Conservation (phyloP, 2,329 filamentous ascomycete species). For the Talaromyces funiculosus region DNA sequence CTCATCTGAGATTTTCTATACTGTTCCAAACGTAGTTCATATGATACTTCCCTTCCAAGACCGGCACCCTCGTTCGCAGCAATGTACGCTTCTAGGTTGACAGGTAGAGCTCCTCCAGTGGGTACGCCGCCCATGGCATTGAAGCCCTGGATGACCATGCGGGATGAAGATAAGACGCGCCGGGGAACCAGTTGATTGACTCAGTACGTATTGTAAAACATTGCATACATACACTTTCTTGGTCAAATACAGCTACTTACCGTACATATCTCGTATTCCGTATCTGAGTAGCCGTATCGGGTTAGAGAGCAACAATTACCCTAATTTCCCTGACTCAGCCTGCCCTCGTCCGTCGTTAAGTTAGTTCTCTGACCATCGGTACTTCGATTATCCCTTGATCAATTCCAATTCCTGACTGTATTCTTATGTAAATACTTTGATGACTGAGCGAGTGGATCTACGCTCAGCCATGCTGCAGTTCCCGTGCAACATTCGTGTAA, state of each 20-base stretch:
- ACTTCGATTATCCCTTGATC: not conserved
- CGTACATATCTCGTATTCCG: not conserved
- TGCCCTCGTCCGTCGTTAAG: too few relatives aligned
- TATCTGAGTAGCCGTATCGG: not conserved
- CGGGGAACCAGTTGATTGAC: not conserved
- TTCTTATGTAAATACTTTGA: not conserved
- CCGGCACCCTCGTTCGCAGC: not conserved
- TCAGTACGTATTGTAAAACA: not conserved
- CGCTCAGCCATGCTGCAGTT: constrained; percentile 10
- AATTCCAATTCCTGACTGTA: not conserved
- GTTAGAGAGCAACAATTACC: not conserved
- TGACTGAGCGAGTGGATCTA: not conserved
- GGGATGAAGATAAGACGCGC: not conserved
- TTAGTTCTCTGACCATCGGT: not conserved
- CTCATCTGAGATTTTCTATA: not conserved
- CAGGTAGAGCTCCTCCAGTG: not conserved
- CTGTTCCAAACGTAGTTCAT: not conserved
- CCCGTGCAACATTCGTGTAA: constrained; percentile 3
- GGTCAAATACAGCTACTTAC: not conserved
- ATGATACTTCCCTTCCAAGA: not conserved
- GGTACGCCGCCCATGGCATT: not conserved
- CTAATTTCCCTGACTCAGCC: not conserved
- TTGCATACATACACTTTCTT: not conserved
- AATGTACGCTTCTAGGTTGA: too few relatives aligned
- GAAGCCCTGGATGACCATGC: too few relatives aligned